These are phyloP conservation scores for Gossypium trilobum DNA, from an alignment of 441 rosid genomes.

Conservation along the genomic window DNA sequence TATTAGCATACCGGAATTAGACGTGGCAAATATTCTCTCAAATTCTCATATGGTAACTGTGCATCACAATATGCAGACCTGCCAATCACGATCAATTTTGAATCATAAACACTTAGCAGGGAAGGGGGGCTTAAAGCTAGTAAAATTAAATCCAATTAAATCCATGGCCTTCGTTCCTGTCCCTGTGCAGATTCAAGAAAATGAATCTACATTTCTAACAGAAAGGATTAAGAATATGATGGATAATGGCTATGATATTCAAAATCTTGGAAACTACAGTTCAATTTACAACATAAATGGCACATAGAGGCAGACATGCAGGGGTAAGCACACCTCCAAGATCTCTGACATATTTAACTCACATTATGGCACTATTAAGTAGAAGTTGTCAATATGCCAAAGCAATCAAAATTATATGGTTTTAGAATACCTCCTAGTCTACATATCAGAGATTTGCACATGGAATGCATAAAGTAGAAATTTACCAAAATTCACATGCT, in stretches of 20 bases:
- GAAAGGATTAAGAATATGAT: not conserved
- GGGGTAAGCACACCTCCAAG: not conserved
- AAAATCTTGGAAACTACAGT: not conserved
- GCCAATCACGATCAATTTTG: constrained; percentile 26
- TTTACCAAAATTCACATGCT: constrained; percentile 98
- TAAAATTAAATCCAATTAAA: not conserved
- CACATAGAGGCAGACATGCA: not conserved
- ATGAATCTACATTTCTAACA: not conserved
- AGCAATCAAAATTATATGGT: constrained; percentile 1
- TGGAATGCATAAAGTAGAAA: constrained; percentile 13
- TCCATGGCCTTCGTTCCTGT: not conserved
- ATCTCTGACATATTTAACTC: not conserved
- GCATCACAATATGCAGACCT: constrained; percentile 95
- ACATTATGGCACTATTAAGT: not conserved
- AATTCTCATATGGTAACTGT: constrained; percentile 60
- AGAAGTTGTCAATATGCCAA: not conserved
- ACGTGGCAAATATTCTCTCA: constrained; percentile 80
- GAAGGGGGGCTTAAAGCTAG: not conserved
- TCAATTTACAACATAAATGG: not conserved
- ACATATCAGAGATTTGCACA: constrained; percentile 6
- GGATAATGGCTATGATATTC: not conserved
- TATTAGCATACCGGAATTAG: constrained; percentile 56
- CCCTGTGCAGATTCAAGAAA: not conserved
- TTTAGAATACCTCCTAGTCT: not conserved
- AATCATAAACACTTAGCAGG: constrained; percentile 8